Base-by-base conservation (phyloP, 2,329 filamentous ascomycete genomes). In the Alternaria sp. region DNA sequence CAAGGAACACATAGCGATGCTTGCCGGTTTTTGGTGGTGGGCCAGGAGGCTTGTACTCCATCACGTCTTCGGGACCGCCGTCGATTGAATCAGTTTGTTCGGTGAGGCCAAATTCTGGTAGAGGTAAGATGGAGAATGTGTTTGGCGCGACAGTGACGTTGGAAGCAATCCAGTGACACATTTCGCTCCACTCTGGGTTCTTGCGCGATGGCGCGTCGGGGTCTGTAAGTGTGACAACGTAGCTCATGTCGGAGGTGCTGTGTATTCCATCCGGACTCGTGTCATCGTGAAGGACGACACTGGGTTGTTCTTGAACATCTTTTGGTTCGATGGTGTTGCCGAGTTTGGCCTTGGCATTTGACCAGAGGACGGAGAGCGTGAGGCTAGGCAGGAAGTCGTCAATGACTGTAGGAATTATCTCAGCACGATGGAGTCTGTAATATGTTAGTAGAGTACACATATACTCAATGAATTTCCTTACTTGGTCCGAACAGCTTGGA, bases 311-410 rank as follows among this genome's bases (percentile, higher is more conserved):
- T 51, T 81, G 75, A 9, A 83, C 70, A 14, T 78, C 63, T 24
- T 78, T 75, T 10, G 81, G 79, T 9, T 80, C 73, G 63, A 85
- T 70, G 17, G 79, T 84, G 72, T 88, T 88, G 31, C 86, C 86
- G 1, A 88, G 75, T 33, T 64, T 50, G 34, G 70, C 72, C 0
- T 77, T 63, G 68, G 74, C 41, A 75, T 72, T 65, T 55, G 81
- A 80, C 75, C 84, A 84, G 39, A 74, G 78, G 8, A 85, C 76
- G 42, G 79, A 76, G 39, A 89, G 68, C 37, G 80, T 79, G 52
- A 87, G 77, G 6, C 79, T 79, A 5, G 87, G 86, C 3, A 80
- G 72, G 72, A 89, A 89, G 60, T 85, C 81, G 62, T 88, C 82
- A 57, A 89, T 80, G 21, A 89, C 85, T 85, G 68, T 23, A 34